A percentile compares a stretch with the other conserved stretches of the same genome.
phyloP scores from a whole-genome alignment of 2,329 filamentous ascomycete species.

The Raffaelea deltoideospora region DNA sequence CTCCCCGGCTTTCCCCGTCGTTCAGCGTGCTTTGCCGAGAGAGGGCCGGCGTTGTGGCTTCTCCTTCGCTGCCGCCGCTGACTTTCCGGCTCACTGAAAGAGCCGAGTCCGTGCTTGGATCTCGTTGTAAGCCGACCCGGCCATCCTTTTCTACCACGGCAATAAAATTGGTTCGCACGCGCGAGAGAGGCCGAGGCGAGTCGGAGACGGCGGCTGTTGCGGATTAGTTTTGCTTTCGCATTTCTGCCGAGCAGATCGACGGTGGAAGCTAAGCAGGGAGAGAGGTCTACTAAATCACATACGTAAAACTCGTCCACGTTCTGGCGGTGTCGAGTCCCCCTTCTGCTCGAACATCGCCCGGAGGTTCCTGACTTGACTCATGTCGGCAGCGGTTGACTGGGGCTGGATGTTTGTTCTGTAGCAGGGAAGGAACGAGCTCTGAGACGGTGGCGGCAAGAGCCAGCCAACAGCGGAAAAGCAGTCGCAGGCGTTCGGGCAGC shows the following conservation, averaged over 20 bases:
- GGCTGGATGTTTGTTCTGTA: too few relatives aligned
- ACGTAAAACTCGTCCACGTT: conserved; percentile 42
- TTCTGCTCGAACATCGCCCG: conserved; percentile 70
- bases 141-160: conserved; percentile 56
- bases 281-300: too few relatives aligned
- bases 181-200: conserved; percentile 53
- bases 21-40: background rate
- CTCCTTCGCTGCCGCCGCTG: conserved; percentile 23
- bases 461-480: too few relatives aligned
- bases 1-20: background rate
- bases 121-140: conserved; percentile 34
- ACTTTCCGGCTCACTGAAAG: conserved; percentile 20
- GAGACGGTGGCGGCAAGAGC: conserved; percentile 3
- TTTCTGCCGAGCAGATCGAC: conserved; percentile 9
- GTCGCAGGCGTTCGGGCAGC: too few relatives aligned
- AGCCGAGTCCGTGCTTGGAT: conserved; percentile 26
- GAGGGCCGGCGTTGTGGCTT: conserved; percentile 18
- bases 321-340: conserved; percentile 47
- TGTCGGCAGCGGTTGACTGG: too few relatives aligned
- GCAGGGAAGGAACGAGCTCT: too few relatives aligned
- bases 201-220: conserved; percentile 17
- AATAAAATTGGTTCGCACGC: conserved; percentile 61
- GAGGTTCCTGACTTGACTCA: conserved; percentile 59
- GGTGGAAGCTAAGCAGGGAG: conserved; percentile 12
- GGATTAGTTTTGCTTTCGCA: too few relatives aligned